Base-by-base conservation (phyloP, 352 stramenopile genomes). In the Globisporangium solare region DNA sequence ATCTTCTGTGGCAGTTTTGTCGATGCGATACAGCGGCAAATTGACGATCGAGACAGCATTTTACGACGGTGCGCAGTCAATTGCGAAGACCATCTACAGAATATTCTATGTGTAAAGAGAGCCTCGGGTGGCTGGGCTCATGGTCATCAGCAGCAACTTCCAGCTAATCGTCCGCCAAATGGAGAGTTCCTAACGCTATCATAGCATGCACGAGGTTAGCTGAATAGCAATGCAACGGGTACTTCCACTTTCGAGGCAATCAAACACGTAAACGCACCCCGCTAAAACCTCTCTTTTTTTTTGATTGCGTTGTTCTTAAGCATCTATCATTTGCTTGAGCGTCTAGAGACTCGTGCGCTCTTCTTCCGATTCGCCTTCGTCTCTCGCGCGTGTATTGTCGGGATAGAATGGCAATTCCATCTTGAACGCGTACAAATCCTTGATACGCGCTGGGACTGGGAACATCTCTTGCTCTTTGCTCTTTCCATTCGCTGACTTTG, bases 1-100 rank as follows among this genome's bases (percentile, higher is more conserved):
- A 50, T 41, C 1, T 43, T 54, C 24, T 32, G 24, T 24, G 18
- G 39, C 15, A 1, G 5, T 35, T 35, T 35, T 6, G 27, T 35
- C 7, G 32, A 15, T 18, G 21, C 24, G 8, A 24, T 22, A 22
- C 47, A 96, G 80, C 43, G 94, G 92, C 13, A 94, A 97, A 51
- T 76, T 98, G 39, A 96, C 86, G 41, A 97, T 98, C 47, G 94
- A 98, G 62, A 98, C 94, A 8, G 87, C 74, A n/a, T 98, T 98
- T 66, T 97, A 97, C 69, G 92, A 98, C 66, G 93, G 82, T 32
- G 71, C 94, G 47, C 63, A 71, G 32, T 66, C 89, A 24, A 93
- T 97, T 61, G 84, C 83, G 61, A 96, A 95, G 78, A 96, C 86
- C 27, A 78, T 96, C 60, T 95, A 97, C 61, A 87, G 91, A 81